Evolutionary conservation across 2,329 filamentous ascomycete species (phyloP), one percentile per base, ranked within the genome.

Genomic region (Akanthomyces dipterigenus): DNA sequence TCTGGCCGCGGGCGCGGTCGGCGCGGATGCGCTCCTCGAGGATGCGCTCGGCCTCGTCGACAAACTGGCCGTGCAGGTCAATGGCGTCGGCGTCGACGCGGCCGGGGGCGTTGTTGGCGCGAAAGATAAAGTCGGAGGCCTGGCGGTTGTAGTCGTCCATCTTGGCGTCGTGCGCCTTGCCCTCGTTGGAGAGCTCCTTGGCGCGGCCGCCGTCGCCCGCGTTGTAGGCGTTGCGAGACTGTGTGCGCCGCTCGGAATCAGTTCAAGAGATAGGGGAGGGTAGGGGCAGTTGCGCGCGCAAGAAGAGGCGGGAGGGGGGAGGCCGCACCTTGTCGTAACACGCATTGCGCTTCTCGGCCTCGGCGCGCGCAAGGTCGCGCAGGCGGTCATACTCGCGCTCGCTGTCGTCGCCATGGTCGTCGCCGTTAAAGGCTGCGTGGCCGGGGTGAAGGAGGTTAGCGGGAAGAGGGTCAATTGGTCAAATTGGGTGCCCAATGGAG

Each of bases 311-410:
- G 31, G 6, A 6, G 51, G 16, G 6, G 24, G 53, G 36, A 18
- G 22, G 22, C 22, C 78, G 60, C 78, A 90, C 88, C 70, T 81
- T 80, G 65, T 91, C 85, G 70, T 92, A 93, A 77, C 90, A 96
- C 57, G 83, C 81, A 65, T 85, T 85, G 67, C 91, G 89, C 78
- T 95, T 91, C 56, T 81, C 78, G 62, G 89, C 91, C 80, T 96
- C 93, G 69, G 86, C 81, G 65, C 90, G 87, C 20, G 93, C 95
- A 20, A 93, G 82, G 67, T 88, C 87, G 70, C 95, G 91, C 49
- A 98, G 83, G 59, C 91, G 89, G 73, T 98, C 93, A 76, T 98
- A 98, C 77, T 98, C 93, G 67, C 82, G 85, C 79, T 98, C 93
- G 60, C 85, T 80, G 63, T 87, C 82, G 67, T 78, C 78, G 70